Evolutionary conservation across 2,329 filamentous ascomycete genomes (phyloP).

Genomic region (Davidsoniella eucalypti): DNA sequence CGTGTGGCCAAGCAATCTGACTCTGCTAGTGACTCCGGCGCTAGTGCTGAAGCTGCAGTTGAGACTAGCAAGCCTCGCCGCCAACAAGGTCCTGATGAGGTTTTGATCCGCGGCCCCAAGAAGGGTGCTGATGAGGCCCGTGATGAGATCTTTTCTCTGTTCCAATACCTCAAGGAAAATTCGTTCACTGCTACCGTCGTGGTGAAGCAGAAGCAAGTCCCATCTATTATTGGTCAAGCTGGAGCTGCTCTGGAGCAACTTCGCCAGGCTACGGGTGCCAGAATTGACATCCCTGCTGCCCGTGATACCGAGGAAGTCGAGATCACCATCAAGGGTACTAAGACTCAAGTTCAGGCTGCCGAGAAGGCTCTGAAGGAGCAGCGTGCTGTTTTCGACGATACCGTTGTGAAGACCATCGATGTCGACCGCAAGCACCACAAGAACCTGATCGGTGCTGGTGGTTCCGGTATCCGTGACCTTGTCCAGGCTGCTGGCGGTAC

Average conservation of each 20-base stretch:
- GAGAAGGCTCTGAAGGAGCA: slow-evolving; percentile 83
- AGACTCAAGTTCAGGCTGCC: slow-evolving; percentile 75
- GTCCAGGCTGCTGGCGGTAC: slow-evolving; percentile 79
- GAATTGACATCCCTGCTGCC: slow-evolving; percentile 78
- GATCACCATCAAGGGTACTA: slow-evolving; percentile 83
- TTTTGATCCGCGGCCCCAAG: slow-evolving; percentile 78
- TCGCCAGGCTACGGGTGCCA: slow-evolving; percentile 66
- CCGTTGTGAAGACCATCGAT: slow-evolving; percentile 66
- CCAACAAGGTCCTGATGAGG: slow-evolving; percentile 72
- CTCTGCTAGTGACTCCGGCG: slow-evolving; percentile 51
- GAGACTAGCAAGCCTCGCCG: slow-evolving; percentile 49
- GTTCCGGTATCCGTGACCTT: slow-evolving; percentile 72
- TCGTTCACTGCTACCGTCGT: slow-evolving; percentile 64
- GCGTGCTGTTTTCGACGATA: slow-evolving; percentile 74
- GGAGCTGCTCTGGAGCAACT: slow-evolving; percentile 84
- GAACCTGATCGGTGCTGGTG: slow-evolving; percentile 73
- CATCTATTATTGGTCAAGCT: slow-evolving; percentile 82
- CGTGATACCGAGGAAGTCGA: slow-evolving; percentile 63
- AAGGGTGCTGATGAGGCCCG: slow-evolving; percentile 84
- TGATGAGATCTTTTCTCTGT: slow-evolving; percentile 74
- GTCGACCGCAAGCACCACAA: slow-evolving; percentile 93
- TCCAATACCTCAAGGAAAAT: slow-evolving; percentile 82
- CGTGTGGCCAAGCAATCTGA: slow-evolving; percentile 38
- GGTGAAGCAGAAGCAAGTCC: slow-evolving; percentile 80
- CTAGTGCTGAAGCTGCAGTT: slow-evolving; percentile 35